These are phyloP conservation scores for Imleria badia DNA, from an alignment of 768 basidiomycete species.

Conservation along the genomic window DNA sequence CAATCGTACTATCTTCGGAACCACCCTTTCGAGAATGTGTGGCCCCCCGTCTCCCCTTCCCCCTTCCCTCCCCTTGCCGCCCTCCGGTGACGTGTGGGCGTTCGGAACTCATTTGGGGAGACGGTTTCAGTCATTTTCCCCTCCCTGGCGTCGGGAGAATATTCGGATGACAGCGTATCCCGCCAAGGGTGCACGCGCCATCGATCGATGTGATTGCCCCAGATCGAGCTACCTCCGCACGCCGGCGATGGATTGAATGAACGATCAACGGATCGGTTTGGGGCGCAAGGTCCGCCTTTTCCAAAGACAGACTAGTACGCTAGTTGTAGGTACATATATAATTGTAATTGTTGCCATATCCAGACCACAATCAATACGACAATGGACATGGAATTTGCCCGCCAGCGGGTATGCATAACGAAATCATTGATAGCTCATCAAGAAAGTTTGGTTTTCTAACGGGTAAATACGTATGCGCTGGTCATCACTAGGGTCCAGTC, in stretches of 20 bases:
- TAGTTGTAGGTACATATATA: background rate
- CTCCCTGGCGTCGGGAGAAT: background rate
- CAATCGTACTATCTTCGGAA: background rate
- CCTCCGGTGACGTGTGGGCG: constrained; percentile 11
- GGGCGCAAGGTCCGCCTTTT: constrained; percentile 8
- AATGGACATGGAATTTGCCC: constrained; percentile 18
- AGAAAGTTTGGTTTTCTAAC: constrained; percentile 18
- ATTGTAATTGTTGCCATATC: constrained; percentile 3
- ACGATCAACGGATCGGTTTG: constrained; percentile 19
- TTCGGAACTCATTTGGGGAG: background rate
- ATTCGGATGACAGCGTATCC: background rate
- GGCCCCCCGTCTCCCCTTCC: background rate
- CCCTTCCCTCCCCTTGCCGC: background rate
- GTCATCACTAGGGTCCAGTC: constrained; percentile 12
- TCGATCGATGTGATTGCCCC: constrained; percentile 20
- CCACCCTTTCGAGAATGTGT: background rate
- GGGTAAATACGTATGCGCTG: constrained; percentile 21
- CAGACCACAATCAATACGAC: constrained; percentile 6
- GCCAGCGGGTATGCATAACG: constrained; percentile 9
- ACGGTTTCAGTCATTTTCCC: background rate
- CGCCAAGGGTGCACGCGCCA: constrained; percentile 9
- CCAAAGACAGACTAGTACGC: constrained; percentile 3
- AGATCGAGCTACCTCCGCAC: constrained; percentile 21
- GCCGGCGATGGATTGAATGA: constrained; percentile 14
- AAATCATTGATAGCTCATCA: constrained; percentile 29